Base-by-base conservation (phyloP, 106 monocot species). In the Agapanthus africanus region DNA sequence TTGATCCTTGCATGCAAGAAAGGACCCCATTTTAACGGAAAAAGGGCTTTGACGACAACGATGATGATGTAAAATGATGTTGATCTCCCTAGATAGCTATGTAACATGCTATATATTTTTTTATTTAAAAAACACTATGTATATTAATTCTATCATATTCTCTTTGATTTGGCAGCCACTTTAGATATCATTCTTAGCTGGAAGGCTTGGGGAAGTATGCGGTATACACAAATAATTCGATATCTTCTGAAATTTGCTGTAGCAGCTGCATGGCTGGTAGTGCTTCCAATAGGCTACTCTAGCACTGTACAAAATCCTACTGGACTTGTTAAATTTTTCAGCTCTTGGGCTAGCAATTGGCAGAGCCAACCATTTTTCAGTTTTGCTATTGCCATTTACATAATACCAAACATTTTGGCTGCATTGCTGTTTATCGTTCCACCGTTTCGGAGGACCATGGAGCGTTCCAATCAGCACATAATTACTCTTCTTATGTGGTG, bases 141-240 rank as follows among this genome's bases (percentile, higher is more conserved):
- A 30, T n/a, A 57, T 57, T 57, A 57, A 57, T 33, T 34, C 1
- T 36, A 14, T 36, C 5, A 40, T 65, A 40, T 10, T 40, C 36
- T 35, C 10, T 67, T 73, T 77, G 19, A 70, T 14, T 66, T 70
- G 69, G 60, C 82, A 97, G 97, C 92, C 63, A 42, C 79, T 36
- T 71, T 97, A 63, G 97, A 97, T 76, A 87, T 97, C 54, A 69
- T 89, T 73, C 86, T 97, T 67, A 92, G 92, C 69, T 97, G 88
- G 89, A 97, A 92, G 77, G 86, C 92, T 50, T 89, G 92, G 97
- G 92, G 92, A 74, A 87, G 77, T 70, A 84, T 97, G 97, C 71
- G 73, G 54, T 92, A 73, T 64, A 84, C 74, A 2, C 97, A 97
- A 59, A 97, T 90, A 51, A 31, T 85, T 44, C 79, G 97, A 26